Evolutionary conservation across 2,329 filamentous ascomycete species (phyloP).

Genomic region (Aspergillus ochraceoroseus): DNA sequence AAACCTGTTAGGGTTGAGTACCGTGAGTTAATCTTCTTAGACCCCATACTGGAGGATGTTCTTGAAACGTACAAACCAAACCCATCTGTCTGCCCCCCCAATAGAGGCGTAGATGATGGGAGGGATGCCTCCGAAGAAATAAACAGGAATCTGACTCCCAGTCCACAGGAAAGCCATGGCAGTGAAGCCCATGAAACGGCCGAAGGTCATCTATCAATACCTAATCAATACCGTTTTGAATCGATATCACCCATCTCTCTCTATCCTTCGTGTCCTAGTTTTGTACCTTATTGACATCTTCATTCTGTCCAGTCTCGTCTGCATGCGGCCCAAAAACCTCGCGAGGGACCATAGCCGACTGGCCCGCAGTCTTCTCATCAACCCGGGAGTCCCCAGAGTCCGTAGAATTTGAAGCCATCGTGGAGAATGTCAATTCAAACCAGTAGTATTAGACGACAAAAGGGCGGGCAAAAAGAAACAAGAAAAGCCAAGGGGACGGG

Average conservation of each 20-base stretch:
- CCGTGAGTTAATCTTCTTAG: neutral
- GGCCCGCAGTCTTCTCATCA: constrained; percentile 29
- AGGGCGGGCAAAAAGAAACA: neutral
- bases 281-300: constrained; percentile 45
- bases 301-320: constrained; percentile 38
- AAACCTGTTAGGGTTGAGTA: constrained; percentile 31
- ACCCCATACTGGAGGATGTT: neutral
- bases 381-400: constrained; percentile 18
- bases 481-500: neutral
- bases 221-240: constrained; percentile 5
- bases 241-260: neutral
- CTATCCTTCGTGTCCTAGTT: neutral
- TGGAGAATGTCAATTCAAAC: constrained; percentile 5
- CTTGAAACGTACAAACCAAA: constrained; percentile 55
- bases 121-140: constrained; percentile 49
- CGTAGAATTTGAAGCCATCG: constrained; percentile 5
- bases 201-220: constrained; percentile 47
- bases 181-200: constrained; percentile 51
- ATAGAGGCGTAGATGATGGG: constrained; percentile 57
- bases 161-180: constrained; percentile 60
- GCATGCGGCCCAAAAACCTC: constrained; percentile 48
- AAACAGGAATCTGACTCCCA: constrained; percentile 57
- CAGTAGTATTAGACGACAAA: neutral
- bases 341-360: constrained; percentile 40
- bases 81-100: constrained; percentile 56